Evolutionary conservation across 2,329 filamentous ascomycete species (phyloP).

Genomic region (Arthrobotrys sinensis): DNA sequence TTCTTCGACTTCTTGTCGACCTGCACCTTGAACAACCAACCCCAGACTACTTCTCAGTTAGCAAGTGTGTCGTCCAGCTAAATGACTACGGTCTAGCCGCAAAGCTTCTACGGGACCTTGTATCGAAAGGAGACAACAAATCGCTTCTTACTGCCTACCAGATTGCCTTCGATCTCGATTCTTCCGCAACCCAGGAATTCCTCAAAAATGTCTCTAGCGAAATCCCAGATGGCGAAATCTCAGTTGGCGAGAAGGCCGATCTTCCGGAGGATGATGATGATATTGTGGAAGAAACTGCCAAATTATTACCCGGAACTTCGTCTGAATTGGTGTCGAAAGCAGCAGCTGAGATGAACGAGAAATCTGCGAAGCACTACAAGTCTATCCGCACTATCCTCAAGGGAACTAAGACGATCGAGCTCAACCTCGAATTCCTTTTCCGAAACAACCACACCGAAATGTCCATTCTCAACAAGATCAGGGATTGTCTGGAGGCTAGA

Average conservation of each 20-base stretch:
- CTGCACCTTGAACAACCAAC: constrained; percentile 92
- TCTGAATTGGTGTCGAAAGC: constrained; percentile 57
- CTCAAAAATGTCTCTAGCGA: constrained; percentile 79
- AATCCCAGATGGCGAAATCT: constrained; percentile 62
- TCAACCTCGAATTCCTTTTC: constrained; percentile 97
- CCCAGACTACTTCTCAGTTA: constrained; percentile 97
- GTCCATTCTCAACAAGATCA: constrained; percentile 93
- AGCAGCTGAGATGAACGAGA: constrained; percentile 57
- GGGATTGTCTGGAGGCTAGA: constrained; percentile 92
- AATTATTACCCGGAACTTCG: constrained; percentile 66
- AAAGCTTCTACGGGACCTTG: constrained; percentile 84
- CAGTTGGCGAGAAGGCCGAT: constrained; percentile 44
- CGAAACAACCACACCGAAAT: constrained; percentile 94
- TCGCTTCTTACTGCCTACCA: constrained; percentile 93
- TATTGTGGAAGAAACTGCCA: constrained; percentile 72
- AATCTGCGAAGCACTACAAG: constrained; percentile 69
- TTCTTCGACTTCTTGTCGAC: constrained; percentile 91
- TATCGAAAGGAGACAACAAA: constrained; percentile 82
- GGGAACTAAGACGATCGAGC: constrained; percentile 91
- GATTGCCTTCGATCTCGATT: constrained; percentile 97
- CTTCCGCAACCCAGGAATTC: constrained; percentile 98
- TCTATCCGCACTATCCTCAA: constrained; percentile 81
- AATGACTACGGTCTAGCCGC: constrained; percentile 93
- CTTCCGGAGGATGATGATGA: constrained; percentile 63
- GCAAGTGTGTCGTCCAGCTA: constrained; percentile 96